phyloP scores from a whole-genome alignment of 2,329 filamentous ascomycete species.

The Curvularia sp. region DNA sequence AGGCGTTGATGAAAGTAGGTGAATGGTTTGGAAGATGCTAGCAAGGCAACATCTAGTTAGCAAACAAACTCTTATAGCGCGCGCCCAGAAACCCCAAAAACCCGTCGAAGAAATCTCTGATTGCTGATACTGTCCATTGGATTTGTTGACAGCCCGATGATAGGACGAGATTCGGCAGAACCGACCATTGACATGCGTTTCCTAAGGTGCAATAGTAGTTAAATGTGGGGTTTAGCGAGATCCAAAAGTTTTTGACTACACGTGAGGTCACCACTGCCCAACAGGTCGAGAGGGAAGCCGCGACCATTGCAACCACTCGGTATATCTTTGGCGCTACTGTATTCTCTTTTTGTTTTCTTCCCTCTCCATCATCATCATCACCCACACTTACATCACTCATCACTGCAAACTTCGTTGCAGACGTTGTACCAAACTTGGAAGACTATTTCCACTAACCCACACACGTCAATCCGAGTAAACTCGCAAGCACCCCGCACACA shows the following conservation, averaged over 20 bases:
- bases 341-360: conserved; percentile 1
- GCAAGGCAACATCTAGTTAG: background rate
- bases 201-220: conserved; percentile 23
- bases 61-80: background rate
- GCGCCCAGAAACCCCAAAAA: conserved; percentile 13
- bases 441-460: conserved; percentile 17
- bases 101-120: conserved; percentile 22
- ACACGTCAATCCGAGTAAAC: conserved; percentile 1
- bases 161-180: conserved; percentile 20
- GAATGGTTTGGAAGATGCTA: background rate
- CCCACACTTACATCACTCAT: background rate
- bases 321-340: background rate
- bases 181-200: conserved; percentile 21
- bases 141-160: conserved; percentile 16
- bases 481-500: background rate
- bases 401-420: background rate
- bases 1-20: background rate
- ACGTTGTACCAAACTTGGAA: conserved; percentile 9
- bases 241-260: conserved; percentile 36
- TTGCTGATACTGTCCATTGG: conserved; percentile 18
- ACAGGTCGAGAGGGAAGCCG: conserved; percentile 29
- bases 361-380: background rate
- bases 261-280: conserved; percentile 28
- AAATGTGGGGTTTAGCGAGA: conserved; percentile 39
- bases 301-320: conserved; percentile 11